Evolutionary conservation across 1,284 basidiomycete genomes (phyloP), one percentile per base, ranked within the genome.

Genomic region (Ustilago curta): DNA sequence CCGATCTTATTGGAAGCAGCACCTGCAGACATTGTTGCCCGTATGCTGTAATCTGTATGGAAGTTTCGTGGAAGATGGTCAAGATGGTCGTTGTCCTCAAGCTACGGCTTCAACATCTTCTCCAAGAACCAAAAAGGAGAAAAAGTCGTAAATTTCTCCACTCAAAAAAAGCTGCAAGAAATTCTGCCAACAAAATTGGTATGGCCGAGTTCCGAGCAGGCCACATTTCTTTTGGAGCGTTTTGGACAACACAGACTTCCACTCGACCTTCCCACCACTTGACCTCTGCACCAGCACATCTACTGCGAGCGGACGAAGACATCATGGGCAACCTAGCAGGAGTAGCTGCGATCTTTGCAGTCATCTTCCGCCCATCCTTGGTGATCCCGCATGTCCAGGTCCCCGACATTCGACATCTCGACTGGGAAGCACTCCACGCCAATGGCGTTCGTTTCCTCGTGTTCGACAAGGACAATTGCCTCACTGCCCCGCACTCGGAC

Each of bases 391-490:
- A 89, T 70, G 73, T 96, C 1, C 80, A 87, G 1, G 89, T 94
- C 1, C 82, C 89, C 93, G 94, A 93, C 83, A 94, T 98, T 78
- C 91, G 92, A 85, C 88, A 92, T 74, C 88, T 98, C 78, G 91
- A 97, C 85, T 97, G 95, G 88, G 79, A 81, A n/a, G 91, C 90
- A 16, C 87, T 98, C 40, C 88, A 89, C 66, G 87, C 87, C 59
- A 90, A 90, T 18, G 95, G 95, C 2, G 95, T 94, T 80, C 90
- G 91, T 49, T 94, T 92, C 35, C 91, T 92, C 12, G 91, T 99
- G 0, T 92, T 97, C 76, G 96, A 98, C 89, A 98, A 97, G 87
- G 96, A 99, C 85, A 98, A 99, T 78, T 98, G 96, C 83, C 86
- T 98, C 77, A 85, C 85, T 5, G 69, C 70, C 31, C 85, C 86